Evolutionary conservation across 208 protist species (phyloP).

Genomic region (Trypanosoma cruzi): DNA sequence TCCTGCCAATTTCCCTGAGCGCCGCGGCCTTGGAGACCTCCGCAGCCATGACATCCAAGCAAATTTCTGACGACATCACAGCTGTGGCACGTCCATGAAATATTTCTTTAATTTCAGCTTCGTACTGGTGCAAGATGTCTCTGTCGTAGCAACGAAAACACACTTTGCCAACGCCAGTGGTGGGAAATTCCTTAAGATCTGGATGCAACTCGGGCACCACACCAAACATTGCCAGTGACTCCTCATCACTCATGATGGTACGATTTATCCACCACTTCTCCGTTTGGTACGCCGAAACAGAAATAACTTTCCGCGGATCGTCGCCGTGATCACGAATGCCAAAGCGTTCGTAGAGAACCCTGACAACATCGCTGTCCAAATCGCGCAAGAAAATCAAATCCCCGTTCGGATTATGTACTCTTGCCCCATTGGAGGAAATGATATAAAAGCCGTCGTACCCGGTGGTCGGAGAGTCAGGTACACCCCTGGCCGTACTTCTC

Average conservation of each 20-base stretch:
- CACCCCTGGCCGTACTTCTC: background rate
- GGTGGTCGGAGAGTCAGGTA: background rate
- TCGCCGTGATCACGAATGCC: constrained; percentile 18
- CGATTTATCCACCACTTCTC: constrained; percentile 6
- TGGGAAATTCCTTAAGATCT: constrained; percentile 45
- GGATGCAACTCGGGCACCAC: constrained; percentile 48
- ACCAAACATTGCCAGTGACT: constrained; percentile 46
- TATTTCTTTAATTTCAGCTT: constrained; percentile 38
- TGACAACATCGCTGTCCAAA: constrained; percentile 53
- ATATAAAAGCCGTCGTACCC: constrained; percentile 46
- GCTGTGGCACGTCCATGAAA: constrained; percentile 50
- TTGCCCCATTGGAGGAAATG: constrained; percentile 68
- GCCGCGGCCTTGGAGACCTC: constrained; percentile 62
- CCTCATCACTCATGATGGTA: constrained; percentile 32
- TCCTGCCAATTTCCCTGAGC: constrained; percentile 50
- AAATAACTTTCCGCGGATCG: background rate
- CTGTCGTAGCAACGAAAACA: constrained; percentile 55
- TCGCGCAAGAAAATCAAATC: constrained; percentile 46
- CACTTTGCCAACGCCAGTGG: constrained; percentile 64
- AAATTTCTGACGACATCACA: constrained; percentile 58
- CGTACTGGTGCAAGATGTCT: constrained; percentile 38
- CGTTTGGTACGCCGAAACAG: constrained; percentile 15
- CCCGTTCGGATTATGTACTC: constrained; percentile 51
- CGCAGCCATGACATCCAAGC: constrained; percentile 60
- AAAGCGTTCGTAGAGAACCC: constrained; percentile 47